Evolutionary conservation across 2,329 filamentous ascomycete genomes (phyloP), one percentile per base, ranked within the genome.

Genomic region (Aspergillus luchuensis): DNA sequence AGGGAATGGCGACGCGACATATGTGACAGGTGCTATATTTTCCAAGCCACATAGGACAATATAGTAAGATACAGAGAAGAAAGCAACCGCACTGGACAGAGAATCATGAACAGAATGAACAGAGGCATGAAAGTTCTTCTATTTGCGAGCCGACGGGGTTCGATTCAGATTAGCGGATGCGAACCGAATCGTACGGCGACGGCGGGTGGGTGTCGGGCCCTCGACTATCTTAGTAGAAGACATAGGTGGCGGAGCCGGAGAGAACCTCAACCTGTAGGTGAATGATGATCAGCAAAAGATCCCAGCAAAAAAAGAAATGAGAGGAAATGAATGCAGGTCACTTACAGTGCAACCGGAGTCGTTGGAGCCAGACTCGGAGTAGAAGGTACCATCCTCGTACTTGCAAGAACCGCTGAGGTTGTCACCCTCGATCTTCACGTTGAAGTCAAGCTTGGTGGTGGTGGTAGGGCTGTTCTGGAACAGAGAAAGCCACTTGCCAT

Each of bases 401-500:
- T 83, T 86, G 85, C 91, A 96, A 53, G 74, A 78, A 52, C 81
- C 82, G 60, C 74, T 79, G 47, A 86, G 74, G 65, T 80, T 76
- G 61, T 91, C 89, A 58, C 91, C 92, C 47, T 72, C 80, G 67
- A 97, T 89, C 70, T 88, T 85, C 72, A 97, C 87, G 73, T 89
- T 90, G 81, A 90, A 97, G 76, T 92, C 84, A 41, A 97, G 87
- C 63, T 81, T 77, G 39, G 86, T 87, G 17, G 77, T 74, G 69
- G 87, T 91, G 58, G 91, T 96, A 5, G 92, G 92, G 63, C 79
- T 72, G 82, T 98, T 97, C 74, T 88, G 87, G 84, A 94, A 92
- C 76, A 97, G 86, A 53, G 91, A 92, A 62, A 97, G 80, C 82
- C 87, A 98, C 45, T 89, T 95, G 64, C 89, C 87, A 69, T 83